Base-by-base conservation (phyloP, 1,284 basidiomycete species). In the Ganoderma sp. region DNA sequence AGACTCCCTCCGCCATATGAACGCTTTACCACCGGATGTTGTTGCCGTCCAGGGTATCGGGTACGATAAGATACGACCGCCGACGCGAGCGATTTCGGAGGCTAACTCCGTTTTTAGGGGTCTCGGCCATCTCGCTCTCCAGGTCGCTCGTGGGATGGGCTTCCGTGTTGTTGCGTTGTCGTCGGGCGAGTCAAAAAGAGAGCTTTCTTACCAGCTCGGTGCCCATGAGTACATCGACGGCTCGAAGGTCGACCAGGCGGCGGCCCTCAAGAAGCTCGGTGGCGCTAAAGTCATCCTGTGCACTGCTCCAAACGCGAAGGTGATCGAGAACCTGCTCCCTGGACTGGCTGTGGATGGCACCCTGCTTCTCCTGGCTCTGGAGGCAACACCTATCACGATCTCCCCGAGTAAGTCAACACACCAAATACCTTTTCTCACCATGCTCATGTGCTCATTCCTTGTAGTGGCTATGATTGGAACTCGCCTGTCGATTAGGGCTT, bases 1-100 rank as follows among this genome's bases (percentile, higher is more conserved):
- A 77, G 75, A 77, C 61, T 68, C 75, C 3, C 65, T 77, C 12
- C 74, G 74, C 17, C 67, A 75, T 63, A 74, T 77, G 75, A 60
- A 74, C 19, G 65, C 70, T 10, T 66, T 69, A 10, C 76, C 76
- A 0, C 76, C 76, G 3, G 77, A 76, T n/a, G 66, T 72, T 39
- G 75, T 77, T 57, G 72, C 77, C 3, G 72, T 80, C 0, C 79
- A 79, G 59, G 79, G 79, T 22, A 77, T 80, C 50, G 79, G 79
- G 78, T 73, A 74, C 65, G 76, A 52, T 52, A 14, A 9, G n/a
- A 25, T 68, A 42, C 17, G 2, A 1, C n/a, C 0, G 1, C n/a
- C 0, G 9, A n/a, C 19, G 7, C n/a, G 19, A 15, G 17, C 25
- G 2, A 8, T 2, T 8, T 8, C 10, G 14, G 39, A 25, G 56